Base-by-base conservation (phyloP, 257 asterid genomes). In the Penstemon newberryi region DNA sequence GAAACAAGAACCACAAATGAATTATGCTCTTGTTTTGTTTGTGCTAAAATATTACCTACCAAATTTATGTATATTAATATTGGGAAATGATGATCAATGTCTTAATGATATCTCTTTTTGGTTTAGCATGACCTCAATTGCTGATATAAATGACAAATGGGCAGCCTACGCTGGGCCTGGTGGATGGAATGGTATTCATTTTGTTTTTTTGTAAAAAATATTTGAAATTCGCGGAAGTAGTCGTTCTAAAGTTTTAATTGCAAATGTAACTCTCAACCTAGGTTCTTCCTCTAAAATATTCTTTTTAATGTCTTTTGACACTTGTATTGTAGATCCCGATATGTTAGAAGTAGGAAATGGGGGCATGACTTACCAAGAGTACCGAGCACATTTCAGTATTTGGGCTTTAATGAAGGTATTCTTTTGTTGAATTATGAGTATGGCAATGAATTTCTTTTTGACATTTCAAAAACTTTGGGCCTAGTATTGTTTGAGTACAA, bases 131-230 rank as follows among this genome's bases (percentile, higher is more conserved):
- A 90, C 96, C 11, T 69, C 83, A 11, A 83, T 90, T 69, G 97
- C 97, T 60, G 99, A 93, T 76, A 79, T 90, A 73, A 93, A 93
- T 72, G 85, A 94, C 82, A 85, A 91, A 79, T 94, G 97, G 99
- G 97, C 97, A 10, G 82, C 97, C 44, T 94, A 89, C 73, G 99
- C 99, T 3, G 99, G 99, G 41, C 99, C 99, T 25, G 99, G 99
- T 47, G 99, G 97, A 79, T 94, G 99, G 99, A 94, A 94, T 61
- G 98, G 98, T 93, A 62, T 44, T 68, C 55, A 62, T 75, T 63
- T 47, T 45, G 60, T 68, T 47, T 25, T 46, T 52, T 51, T 46
- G 8, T 39, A 47, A n/a, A 15, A 1, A 25, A 25, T 25, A 25
- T 2, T 25, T 52, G 15, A 63, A 37, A 13, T 12, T 63, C 10